These are phyloP conservation scores for Colletotrichum ledebouriae DNA, from an alignment of 2,329 filamentous ascomycete genomes.

Conservation along the genomic window DNA sequence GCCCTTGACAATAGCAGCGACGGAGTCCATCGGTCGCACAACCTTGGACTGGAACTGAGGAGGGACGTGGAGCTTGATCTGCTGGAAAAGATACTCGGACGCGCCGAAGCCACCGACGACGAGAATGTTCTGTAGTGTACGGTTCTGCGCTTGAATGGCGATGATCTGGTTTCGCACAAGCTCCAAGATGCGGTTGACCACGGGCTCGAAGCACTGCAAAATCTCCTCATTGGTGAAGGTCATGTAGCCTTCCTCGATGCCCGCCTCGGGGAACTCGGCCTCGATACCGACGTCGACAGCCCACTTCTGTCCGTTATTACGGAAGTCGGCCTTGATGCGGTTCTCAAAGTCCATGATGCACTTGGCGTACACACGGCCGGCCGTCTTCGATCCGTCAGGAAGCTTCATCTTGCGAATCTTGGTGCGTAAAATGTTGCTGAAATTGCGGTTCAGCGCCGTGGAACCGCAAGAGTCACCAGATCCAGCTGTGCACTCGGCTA, in stretches of 20 bases:
- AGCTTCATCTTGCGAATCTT: conserved; percentile 99
- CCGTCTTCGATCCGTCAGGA: conserved; percentile 94
- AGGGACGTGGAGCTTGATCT: conserved; percentile 98
- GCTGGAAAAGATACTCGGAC: conserved; percentile 98
- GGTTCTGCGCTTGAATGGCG: conserved; percentile 97
- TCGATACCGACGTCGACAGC: conserved; percentile 99
- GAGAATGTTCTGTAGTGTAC: conserved; percentile 92
- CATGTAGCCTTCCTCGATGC: conserved; percentile 99
- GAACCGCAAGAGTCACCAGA: conserved; percentile 98
- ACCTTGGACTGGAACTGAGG: conserved; percentile 99
- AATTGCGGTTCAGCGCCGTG: conserved; percentile 97
- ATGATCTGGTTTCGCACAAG: conserved; percentile 98
- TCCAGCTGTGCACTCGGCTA: conserved; percentile 96
- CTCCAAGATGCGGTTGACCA: conserved; percentile 96
- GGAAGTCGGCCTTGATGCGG: conserved; percentile 99
- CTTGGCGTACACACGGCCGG: conserved; percentile 98
- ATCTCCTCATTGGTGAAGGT: conserved; percentile 99
- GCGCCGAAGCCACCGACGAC: conserved; percentile 98
- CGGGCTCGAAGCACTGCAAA: conserved; percentile 97
- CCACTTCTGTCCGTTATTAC: conserved; percentile 99
- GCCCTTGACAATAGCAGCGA: conserved; percentile 98
- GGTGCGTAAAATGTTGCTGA: conserved; percentile 96
- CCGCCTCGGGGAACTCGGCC: conserved; percentile 96
- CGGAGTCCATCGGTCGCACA: conserved; percentile 97
- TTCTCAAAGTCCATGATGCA: conserved; percentile 99